A percentile compares a stretch with the other conserved stretches of the same genome.
Conservation (phyloP, 345 rosid species). For the Eucalyptus tenuipes region DNA sequence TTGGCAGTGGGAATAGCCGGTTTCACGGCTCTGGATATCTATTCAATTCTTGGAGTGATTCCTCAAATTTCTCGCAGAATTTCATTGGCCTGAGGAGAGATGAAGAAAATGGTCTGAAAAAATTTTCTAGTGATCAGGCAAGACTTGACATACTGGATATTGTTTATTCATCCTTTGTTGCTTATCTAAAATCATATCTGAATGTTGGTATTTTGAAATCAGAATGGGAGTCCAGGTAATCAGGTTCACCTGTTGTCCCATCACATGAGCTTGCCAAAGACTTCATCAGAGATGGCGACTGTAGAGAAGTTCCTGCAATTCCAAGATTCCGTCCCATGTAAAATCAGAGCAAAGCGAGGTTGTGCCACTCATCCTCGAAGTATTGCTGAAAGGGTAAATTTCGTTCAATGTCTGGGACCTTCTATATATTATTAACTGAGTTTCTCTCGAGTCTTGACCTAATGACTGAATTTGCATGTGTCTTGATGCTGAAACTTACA, state of each 20-base stretch:
- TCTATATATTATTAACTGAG: not conserved
- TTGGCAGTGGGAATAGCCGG: constrained; percentile 1
- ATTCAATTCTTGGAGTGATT: constrained; percentile 54
- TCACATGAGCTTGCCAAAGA: constrained; percentile 43
- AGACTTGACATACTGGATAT: not conserved
- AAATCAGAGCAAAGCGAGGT: constrained; percentile 95
- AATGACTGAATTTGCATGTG: not conserved
- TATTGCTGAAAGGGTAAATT: constrained; percentile 84
- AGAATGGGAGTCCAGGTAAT: constrained; percentile 35
- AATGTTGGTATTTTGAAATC: not conserved
- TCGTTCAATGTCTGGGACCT: not conserved
- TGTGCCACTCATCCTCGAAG: constrained; percentile 99
- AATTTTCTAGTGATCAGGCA: constrained; percentile 43
- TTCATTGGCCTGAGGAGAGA: constrained; percentile 35
- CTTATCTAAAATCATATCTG: not conserved
- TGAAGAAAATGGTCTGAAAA: constrained; percentile 17
- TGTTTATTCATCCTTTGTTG: not conserved
- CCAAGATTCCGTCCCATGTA: constrained; percentile 94
- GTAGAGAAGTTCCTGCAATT: constrained; percentile 57
- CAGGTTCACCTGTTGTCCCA: constrained; percentile 22
- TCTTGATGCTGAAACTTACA: not conserved
- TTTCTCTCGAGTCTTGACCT: not conserved
- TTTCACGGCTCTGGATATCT: constrained; percentile 20
- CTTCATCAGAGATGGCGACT: constrained; percentile 45
- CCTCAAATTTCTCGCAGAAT: constrained; percentile 28